Conservation (phyloP, 768 basidiomycete genomes). For the Mycena metata region DNA sequence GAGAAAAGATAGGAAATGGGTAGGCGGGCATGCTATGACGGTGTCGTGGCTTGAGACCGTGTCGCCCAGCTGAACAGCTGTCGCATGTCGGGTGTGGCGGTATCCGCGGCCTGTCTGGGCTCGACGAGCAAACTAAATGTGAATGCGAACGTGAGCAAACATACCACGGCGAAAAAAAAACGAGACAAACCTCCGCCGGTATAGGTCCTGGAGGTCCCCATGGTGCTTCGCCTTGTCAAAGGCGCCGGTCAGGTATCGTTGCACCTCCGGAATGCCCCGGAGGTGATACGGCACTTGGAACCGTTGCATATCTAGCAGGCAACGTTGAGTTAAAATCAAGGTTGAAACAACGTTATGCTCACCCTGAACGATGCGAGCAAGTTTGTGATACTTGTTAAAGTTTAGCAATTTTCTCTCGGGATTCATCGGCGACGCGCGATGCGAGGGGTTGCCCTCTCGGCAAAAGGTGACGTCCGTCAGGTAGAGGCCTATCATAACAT, state of each 20-base stretch:
- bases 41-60: slow-evolving; percentile 60
- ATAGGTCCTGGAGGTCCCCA: slow-evolving; percentile 88
- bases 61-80: slow-evolving; percentile 86
- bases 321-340: not conserved
- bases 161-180: slow-evolving; percentile 27
- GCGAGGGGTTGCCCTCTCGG: slow-evolving; percentile 92
- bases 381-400: slow-evolving; percentile 96
- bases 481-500: slow-evolving; percentile 72
- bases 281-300: slow-evolving; percentile 91
- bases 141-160: slow-evolving; percentile 27
- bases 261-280: slow-evolving; percentile 91
- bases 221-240: slow-evolving; percentile 83
- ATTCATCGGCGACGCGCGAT: slow-evolving; percentile 82
- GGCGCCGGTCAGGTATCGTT: slow-evolving; percentile 78
- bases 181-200: slow-evolving; percentile 80
- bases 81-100: slow-evolving; percentile 75
- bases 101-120: slow-evolving; percentile 84
- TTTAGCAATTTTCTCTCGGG: slow-evolving; percentile 88
- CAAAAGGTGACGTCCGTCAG: slow-evolving; percentile 96
- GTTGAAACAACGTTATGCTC: slow-evolving; percentile 27
- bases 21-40: slow-evolving; percentile 38
- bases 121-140: slow-evolving; percentile 88
- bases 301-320: slow-evolving; percentile 84
- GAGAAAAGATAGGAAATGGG: slow-evolving; percentile 44
- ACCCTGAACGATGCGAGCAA: slow-evolving; percentile 89